Conservation (phyloP, 2,329 filamentous ascomycete species). For the Reticulascus tulasneorum region DNA sequence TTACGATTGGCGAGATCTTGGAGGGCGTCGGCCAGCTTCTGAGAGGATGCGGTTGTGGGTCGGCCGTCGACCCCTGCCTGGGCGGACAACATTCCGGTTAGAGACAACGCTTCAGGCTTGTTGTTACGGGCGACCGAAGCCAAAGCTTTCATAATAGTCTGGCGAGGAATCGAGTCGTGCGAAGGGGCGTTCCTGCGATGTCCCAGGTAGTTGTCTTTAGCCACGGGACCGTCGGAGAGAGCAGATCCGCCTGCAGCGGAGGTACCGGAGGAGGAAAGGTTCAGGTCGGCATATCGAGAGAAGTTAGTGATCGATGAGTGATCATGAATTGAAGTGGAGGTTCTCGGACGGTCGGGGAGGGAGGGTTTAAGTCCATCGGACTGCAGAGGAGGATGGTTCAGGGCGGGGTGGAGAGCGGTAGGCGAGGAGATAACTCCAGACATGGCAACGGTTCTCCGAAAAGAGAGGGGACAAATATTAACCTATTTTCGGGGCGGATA, state of each 20-base stretch:
- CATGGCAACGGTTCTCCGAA: conserved; percentile 12
- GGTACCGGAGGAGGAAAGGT: conserved; percentile 17
- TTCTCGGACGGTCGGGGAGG: conserved; percentile 19
- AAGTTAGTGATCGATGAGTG: conserved; percentile 7
- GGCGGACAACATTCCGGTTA: conserved; percentile 55
- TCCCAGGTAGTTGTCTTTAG: conserved; percentile 12
- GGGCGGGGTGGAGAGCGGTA: conserved; percentile 46
- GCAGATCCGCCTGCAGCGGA: conserved; percentile 21
- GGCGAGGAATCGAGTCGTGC: conserved; percentile 68
- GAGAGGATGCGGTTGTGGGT: conserved; percentile 46
- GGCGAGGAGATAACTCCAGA: conserved; percentile 38
- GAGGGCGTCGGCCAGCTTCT: conserved; percentile 60
- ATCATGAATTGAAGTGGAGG: conserved; percentile 16
- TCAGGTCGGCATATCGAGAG: conserved; percentile 15
- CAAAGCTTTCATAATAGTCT: conserved; percentile 79
- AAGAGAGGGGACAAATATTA: too few species aligned
- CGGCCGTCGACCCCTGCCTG: conserved; percentile 32
- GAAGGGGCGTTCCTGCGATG: conserved; percentile 50
- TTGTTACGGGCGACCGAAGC: conserved; percentile 61
- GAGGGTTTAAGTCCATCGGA: conserved; percentile 22
- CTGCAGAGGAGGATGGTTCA: conserved; percentile 30
- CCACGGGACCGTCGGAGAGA: conserved; percentile 2
- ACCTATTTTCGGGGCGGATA: not conserved
- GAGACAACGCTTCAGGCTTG: conserved; percentile 59
- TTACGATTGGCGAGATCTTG: conserved; percentile 45